These are phyloP conservation scores for Schoenoplectus triqueter DNA, from an alignment of 202 grass and related monocot genomes.

Conservation along the genomic window DNA sequence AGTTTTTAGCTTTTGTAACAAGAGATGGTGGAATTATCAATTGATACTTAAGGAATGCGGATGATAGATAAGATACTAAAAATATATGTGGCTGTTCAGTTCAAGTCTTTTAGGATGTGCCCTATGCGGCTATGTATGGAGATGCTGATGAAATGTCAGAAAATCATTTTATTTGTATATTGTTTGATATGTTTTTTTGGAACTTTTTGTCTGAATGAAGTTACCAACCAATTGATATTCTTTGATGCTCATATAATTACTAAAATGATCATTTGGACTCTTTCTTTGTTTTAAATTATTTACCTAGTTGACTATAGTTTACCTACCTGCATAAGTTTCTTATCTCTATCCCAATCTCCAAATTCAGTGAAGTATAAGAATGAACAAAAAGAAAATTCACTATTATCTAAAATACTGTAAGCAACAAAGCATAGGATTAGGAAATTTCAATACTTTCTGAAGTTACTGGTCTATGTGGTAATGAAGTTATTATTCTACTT, in stretches of 20 bases:
- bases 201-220: background rate
- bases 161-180: background rate
- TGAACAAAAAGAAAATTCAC: background rate
- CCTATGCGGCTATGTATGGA: background rate
- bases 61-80: background rate
- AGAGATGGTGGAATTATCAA: background rate
- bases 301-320: conserved; percentile 19
- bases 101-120: background rate
- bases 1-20: background rate
- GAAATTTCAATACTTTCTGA: conserved; percentile 22
- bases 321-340: conserved; percentile 9
- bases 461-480: background rate
- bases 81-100: background rate
- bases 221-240: background rate
- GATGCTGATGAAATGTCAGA: background rate
- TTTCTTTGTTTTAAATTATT: conserved; percentile 29
- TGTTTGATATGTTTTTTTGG: background rate
- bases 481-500: background rate
- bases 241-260: conserved; percentile 1
- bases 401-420: conserved; percentile 16
- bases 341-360: background rate
- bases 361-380: background rate
- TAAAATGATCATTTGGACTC: conserved; percentile 13
- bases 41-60: background rate
- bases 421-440: conserved; percentile 15